A percentile compares a stretch with the other conserved stretches of the same genome.
Evolutionary conservation across 257 asterid genomes (phyloP).

Genomic region (Gardenia jasminoides): DNA sequence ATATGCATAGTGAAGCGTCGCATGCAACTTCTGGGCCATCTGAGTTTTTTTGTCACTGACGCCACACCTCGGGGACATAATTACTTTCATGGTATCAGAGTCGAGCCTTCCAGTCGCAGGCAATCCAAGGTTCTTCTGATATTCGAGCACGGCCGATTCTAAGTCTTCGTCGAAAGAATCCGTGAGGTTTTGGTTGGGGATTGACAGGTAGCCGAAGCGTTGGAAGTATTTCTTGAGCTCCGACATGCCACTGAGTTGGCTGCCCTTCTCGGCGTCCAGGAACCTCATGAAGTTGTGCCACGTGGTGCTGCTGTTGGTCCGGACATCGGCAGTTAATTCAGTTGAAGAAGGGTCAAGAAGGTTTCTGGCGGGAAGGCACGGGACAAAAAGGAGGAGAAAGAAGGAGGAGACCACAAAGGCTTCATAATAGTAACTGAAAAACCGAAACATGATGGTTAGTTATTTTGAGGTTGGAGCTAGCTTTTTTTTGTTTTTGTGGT

Average conservation of each 20-base stretch:
- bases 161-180: constrained; percentile 62
- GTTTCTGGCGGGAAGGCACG: constrained; percentile 43
- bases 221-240: constrained; percentile 75
- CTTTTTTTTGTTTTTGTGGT: background rate
- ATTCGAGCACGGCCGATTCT: constrained; percentile 47
- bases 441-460: constrained; percentile 54
- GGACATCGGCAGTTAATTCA: constrained; percentile 25
- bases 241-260: constrained; percentile 60
- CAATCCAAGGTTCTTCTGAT: constrained; percentile 60
- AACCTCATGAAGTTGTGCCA: constrained; percentile 61
- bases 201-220: constrained; percentile 64
- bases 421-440: constrained; percentile 44
- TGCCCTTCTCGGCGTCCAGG: constrained; percentile 66
- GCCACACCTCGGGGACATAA: constrained; percentile 76
- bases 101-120: constrained; percentile 58
- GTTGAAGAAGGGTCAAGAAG: constrained; percentile 26
- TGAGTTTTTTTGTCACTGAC: constrained; percentile 34
- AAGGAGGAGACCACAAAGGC: constrained; percentile 12
- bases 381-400: constrained; percentile 33
- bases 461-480: background rate
- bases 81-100: constrained; percentile 41
- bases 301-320: constrained; percentile 29
- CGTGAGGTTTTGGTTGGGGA: constrained; percentile 31
- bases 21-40: constrained; percentile 15
- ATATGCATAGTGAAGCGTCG: constrained; percentile 46